Conservation (phyloP, 805 yeast genomes). For the Jamesozyma lodderae region DNA sequence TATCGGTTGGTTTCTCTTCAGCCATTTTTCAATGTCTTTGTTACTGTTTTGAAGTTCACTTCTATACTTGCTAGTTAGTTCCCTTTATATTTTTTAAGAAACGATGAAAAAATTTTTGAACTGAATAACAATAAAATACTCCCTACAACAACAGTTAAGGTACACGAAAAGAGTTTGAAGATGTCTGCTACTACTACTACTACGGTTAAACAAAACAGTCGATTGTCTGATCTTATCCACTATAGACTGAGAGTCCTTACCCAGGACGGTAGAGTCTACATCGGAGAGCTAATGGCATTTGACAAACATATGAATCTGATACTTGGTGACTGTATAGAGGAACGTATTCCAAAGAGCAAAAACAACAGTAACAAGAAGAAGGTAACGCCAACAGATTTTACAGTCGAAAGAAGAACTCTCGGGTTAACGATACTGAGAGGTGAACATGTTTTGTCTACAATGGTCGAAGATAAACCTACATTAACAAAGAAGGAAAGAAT, state of each 20-base stretch:
- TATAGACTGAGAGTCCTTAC: constrained; percentile 66
- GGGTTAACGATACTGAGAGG: constrained; percentile 85
- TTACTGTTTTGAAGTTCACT: no score
- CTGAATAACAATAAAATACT: no score
- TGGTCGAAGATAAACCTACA: constrained; percentile 52
- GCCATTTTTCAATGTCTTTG: no score
- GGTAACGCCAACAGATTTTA: constrained; percentile 30
- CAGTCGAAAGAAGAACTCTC: constrained; percentile 62
- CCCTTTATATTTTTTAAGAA: no score
- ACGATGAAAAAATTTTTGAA: no score
- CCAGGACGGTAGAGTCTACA: constrained; percentile 65
- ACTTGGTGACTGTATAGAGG: constrained; percentile 75
- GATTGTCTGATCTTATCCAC: constrained; percentile 53
- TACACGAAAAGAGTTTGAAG: no score
- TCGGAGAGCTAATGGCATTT: constrained; percentile 78
- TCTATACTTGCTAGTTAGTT: no score
- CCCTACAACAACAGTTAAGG: no score
- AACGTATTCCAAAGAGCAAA: constrained; percentile 54
- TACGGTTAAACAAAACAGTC: constrained; percentile 22
- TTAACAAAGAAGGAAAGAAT: constrained; percentile 33
- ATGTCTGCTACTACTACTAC: no score
- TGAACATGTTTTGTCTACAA: constrained; percentile 64
- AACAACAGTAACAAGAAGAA: constrained; percentile 4
- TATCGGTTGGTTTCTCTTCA: not conserved
- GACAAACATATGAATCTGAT: constrained; percentile 87